A percentile compares a stretch with the other conserved stretches of the same genome.
Conservation (phyloP, 257 asterid species). For the Solanum tarapatanum region DNA sequence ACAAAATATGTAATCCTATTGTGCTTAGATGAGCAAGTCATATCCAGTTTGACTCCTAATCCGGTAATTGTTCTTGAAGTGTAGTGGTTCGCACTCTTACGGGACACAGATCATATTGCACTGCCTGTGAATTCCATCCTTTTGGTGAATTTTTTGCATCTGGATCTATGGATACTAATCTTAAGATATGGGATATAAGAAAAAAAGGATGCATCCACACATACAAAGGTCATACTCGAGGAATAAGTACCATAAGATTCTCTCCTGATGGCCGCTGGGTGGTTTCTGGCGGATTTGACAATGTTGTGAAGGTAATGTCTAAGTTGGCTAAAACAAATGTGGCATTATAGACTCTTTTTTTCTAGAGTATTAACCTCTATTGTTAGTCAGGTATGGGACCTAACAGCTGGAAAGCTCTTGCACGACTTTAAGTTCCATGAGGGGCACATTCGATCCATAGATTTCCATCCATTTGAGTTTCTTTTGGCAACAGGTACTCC, state of each 20-base stretch:
- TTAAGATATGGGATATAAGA: conserved; percentile 96
- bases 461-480: conserved; percentile 95
- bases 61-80: conserved; percentile 33
- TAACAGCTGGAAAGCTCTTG: conserved; percentile 97
- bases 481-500: conserved; percentile 88
- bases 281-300: conserved; percentile 97
- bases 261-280: conserved; percentile 99
- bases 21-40: neutral
- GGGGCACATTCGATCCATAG: conserved; percentile 87
- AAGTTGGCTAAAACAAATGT: neutral
- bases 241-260: conserved; percentile 84
- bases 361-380: conserved; percentile 9
- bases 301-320: conserved; percentile 71
- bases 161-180: conserved; percentile 98
- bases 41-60: conserved; percentile 18
- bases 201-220: conserved; percentile 98
- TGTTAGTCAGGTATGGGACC: conserved; percentile 82
- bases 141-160: conserved; percentile 98
- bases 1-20: neutral
- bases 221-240: conserved; percentile 94
- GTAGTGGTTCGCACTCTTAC: conserved; percentile 95
- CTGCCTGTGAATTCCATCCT: conserved; percentile 94
- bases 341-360: neutral
- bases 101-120: conserved; percentile 98
- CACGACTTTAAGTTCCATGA: conserved; percentile 92